Evolutionary conservation across 495 filamentous ascomycete species (phyloP).

Genomic region (Cercophora samala): DNA sequence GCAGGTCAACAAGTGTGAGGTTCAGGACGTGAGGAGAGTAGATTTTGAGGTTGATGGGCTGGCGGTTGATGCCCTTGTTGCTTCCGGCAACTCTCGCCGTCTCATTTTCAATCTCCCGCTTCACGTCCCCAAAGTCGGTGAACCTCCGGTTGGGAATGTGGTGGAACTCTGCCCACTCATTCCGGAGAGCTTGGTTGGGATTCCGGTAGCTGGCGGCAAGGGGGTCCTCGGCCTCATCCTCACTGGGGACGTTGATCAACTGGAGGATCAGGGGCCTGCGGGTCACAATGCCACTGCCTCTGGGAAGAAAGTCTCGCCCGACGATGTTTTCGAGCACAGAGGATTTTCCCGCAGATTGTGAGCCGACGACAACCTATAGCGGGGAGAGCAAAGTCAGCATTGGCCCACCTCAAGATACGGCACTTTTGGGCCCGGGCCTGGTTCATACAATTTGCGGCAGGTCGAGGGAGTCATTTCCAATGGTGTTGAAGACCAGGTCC

Average conservation of each 20-base stretch:
- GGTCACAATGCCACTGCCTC: slow-evolving; percentile 95
- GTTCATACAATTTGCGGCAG: slow-evolving; percentile 89
- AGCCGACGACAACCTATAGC: slow-evolving; percentile 92
- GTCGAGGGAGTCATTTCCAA: slow-evolving; percentile 97
- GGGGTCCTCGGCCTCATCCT: slow-evolving; percentile 68
- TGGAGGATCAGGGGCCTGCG: slow-evolving; percentile 91
- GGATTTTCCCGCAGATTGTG: slow-evolving; percentile 98
- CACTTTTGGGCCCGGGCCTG: not conserved
- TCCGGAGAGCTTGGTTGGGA: slow-evolving; percentile 43
- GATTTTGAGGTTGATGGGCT: slow-evolving; percentile 98
- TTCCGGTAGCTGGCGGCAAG: slow-evolving; percentile 52
- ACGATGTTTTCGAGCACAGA: slow-evolving; percentile 99
- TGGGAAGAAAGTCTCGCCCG: slow-evolving; percentile 92
- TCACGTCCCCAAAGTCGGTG: slow-evolving; percentile 87
- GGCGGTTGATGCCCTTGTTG: slow-evolving; percentile 97
- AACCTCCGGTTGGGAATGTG: slow-evolving; percentile 87
- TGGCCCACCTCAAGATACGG: not conserved
- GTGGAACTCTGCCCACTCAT: slow-evolving; percentile 96
- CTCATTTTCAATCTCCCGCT: slow-evolving; percentile 96
- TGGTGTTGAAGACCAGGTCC: slow-evolving; percentile 98
- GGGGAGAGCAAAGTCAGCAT: slow-evolving; percentile 16
- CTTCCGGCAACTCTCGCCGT: slow-evolving; percentile 91
- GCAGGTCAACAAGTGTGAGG: slow-evolving; percentile 92
- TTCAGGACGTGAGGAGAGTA: slow-evolving; percentile 97
- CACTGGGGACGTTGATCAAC: slow-evolving; percentile 93